phyloP scores from a whole-genome alignment of 495 filamentous ascomycete species.

The Penicillium silybi region DNA sequence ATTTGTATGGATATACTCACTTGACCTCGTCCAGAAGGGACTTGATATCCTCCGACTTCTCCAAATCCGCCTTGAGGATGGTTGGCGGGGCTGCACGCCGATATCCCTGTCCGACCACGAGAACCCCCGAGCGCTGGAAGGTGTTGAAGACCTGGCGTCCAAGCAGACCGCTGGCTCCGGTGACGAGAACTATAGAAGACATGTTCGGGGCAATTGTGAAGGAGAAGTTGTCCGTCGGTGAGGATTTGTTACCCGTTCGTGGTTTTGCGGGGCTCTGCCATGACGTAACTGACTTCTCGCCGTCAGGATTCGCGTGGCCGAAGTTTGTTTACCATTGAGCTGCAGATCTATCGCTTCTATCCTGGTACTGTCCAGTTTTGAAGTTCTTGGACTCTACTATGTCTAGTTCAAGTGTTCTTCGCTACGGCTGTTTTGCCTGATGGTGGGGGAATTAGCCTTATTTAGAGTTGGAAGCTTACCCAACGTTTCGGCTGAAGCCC shows the following conservation, averaged over 20 bases:
- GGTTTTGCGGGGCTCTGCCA: constrained; percentile 13
- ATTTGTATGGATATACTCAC: constrained; percentile 20
- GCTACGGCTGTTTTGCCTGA: not conserved
- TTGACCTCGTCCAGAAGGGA: constrained; percentile 54
- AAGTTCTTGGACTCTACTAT: no score
- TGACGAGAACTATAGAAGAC: constrained; percentile 67
- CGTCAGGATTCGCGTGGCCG: not conserved
- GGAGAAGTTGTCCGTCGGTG: not conserved
- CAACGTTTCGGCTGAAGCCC: no score
- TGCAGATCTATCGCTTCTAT: not conserved
- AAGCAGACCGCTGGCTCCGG: constrained; percentile 80
- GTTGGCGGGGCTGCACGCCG: constrained; percentile 67
- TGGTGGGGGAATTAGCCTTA: not conserved
- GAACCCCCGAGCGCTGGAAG: constrained; percentile 67
- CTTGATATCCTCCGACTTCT: constrained; percentile 57
- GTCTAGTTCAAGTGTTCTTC: not conserved
- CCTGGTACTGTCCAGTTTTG: no score
- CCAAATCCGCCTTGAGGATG: constrained; percentile 73
- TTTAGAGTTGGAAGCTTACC: constrained; percentile 5
- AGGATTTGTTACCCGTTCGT: constrained; percentile 4
- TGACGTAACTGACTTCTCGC: constrained; percentile 31
- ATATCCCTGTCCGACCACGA: constrained; percentile 76
- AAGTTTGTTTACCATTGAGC: not conserved
- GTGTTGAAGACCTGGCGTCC: constrained; percentile 75
- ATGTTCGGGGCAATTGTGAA: constrained; percentile 26